Conservation (phyloP, 768 basidiomycete species). For the Pisolithus orientalis region DNA sequence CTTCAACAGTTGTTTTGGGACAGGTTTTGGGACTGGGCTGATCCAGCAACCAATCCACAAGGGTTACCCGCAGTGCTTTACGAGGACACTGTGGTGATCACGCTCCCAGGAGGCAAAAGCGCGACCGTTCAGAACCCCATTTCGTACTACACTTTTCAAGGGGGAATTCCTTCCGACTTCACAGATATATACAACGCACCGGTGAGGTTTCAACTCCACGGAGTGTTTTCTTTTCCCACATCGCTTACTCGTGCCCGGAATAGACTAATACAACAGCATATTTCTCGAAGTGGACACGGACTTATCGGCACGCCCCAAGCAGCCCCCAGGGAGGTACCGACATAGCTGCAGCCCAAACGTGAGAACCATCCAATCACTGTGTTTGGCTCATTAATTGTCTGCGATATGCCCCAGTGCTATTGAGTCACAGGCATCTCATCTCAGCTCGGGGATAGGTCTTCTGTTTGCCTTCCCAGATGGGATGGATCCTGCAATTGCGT, state of each 20-base stretch:
- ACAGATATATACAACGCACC: neutral
- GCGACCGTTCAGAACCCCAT: conserved; percentile 15
- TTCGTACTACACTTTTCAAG: conserved; percentile 8
- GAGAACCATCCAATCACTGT: neutral
- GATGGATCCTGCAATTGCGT: conserved; percentile 10
- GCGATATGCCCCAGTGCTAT: conserved; percentile 2
- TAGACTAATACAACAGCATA: conserved; percentile 11
- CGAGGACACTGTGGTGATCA: conserved; percentile 7
- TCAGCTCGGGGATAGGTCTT: conserved; percentile 13
- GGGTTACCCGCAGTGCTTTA: conserved; percentile 19
- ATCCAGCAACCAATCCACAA: conserved; percentile 9
- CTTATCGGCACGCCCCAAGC: conserved; percentile 13
- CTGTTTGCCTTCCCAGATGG: conserved; percentile 15
- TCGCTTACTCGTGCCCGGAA: neutral
- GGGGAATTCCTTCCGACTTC: conserved; percentile 15
- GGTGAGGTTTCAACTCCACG: conserved; percentile 1
- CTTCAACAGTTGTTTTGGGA: neutral
- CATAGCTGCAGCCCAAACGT: conserved; percentile 11
- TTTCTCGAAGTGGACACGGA: conserved; percentile 14
- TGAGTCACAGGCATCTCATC: conserved; percentile 8
- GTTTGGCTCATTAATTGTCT: neutral
- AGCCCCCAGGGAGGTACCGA: conserved; percentile 11
- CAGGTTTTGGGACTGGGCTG: conserved; percentile 28
- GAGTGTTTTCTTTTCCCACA: neutral
- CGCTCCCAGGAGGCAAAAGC: conserved; percentile 1